Evolutionary conservation across 352 stramenopile genomes (phyloP), one percentile per base, ranked within the genome.

Genomic region (Phytophthora pinifolia): DNA sequence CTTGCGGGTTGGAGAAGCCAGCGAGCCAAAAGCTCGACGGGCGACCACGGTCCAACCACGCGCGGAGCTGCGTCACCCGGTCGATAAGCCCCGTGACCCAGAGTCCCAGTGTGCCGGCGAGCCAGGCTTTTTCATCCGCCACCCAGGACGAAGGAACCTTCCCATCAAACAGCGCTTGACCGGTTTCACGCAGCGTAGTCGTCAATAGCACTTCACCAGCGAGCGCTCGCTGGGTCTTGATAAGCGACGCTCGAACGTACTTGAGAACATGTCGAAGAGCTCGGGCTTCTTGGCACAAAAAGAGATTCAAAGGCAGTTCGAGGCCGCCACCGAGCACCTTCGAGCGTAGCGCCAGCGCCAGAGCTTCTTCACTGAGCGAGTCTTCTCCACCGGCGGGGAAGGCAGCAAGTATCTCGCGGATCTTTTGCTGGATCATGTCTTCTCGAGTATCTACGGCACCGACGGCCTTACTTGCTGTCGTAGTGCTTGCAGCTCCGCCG

Each of bases 271-370:
- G 46, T 32, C 86, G 76, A 9, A 93, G 72, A 9, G 76, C 70
- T 45, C 89, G 79, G 15, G 83, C 63, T 57, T 93, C 83, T 53
- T 93, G 83, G 20, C 82, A 77, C 10, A 93, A 35, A 38, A 89
- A 89, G 25, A 93, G 69, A 53, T 93, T 93, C 12, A 93, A 55
- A 22, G 83, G 79, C 2, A 86, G 67, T 30, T 88, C 74, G n/a
- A 91, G 44, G 0, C 83, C 83, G 25, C 83, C 81, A 18, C 56
- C 62, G 1, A 70, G 62, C 3, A 88, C 72, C 36, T 83, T 83
- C 3, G 62, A 67, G 4, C 68, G 65, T 35, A 90, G 47, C 4
- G 67, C 59, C 9, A 74, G 61, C 2, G 46, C 50, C 25, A 70
- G 17, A 1, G 62, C 37, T 53, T 66, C 67, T 36, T 57, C 72